Evolutionary conservation across 2,329 filamentous ascomycete genomes (phyloP).

Genomic region (Thelonectria rubi): DNA sequence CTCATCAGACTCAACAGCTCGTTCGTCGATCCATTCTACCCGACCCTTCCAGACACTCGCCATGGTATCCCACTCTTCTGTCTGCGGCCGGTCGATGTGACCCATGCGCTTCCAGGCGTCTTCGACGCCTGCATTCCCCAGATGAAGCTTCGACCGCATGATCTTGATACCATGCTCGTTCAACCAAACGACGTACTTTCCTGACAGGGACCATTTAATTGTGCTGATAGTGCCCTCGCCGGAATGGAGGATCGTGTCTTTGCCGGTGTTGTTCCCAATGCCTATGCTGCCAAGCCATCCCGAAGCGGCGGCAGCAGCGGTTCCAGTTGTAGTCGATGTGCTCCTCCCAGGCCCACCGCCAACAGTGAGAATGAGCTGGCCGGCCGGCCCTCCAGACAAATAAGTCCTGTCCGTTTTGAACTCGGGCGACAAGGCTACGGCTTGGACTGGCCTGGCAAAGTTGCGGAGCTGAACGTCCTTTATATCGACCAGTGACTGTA

Average conservation of each 20-base stretch:
- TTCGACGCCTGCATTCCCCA: conserved; percentile 79
- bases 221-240: conserved; percentile 91
- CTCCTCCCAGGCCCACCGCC: conserved; percentile 83
- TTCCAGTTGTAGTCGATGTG: conserved; percentile 86
- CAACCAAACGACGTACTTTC: conserved; percentile 92
- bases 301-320: conserved; percentile 83
- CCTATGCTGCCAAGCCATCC: conserved; percentile 94
- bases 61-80: conserved; percentile 94
- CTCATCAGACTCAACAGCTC: conserved; percentile 78
- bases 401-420: conserved; percentile 91
- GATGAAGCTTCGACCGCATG: conserved; percentile 87
- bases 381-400: conserved; percentile 88
- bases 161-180: conserved; percentile 98
- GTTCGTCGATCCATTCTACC: conserved; percentile 91
- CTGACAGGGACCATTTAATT: conserved; percentile 94
- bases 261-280: conserved; percentile 78
- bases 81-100: conserved; percentile 88
- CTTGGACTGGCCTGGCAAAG: conserved; percentile 91
- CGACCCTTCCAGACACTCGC: conserved; percentile 93
- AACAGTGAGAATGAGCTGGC: conserved; percentile 84
- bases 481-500: conserved; percentile 84
- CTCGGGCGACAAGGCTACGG: conserved; percentile 92
- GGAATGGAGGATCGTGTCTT: conserved; percentile 86
- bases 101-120: conserved; percentile 94
- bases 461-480: conserved; percentile 93